Conservation (phyloP, 1,284 basidiomycete species). For the Fomitopsis palustris region DNA sequence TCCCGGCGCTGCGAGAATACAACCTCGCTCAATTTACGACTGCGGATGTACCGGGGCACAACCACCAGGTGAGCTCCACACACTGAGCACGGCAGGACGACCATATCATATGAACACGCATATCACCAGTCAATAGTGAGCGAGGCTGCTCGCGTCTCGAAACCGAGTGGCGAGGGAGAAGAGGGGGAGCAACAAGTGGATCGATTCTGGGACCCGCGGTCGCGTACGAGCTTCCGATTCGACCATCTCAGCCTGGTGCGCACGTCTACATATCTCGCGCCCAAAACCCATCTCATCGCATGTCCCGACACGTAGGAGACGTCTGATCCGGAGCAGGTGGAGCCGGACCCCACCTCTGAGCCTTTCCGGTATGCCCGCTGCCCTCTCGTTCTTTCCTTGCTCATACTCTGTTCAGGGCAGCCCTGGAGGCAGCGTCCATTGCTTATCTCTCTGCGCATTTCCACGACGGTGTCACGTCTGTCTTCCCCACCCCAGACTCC, state of each 20-base stretch:
- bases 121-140: constrained; percentile 68
- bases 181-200: constrained; percentile 44
- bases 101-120: background rate
- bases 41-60: constrained; percentile 73
- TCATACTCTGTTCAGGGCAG: constrained; percentile 41
- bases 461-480: constrained; percentile 66
- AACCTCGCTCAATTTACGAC: constrained; percentile 84
- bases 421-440: constrained; percentile 65
- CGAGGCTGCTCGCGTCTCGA: constrained; percentile 51
- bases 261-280: background rate
- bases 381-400: background rate
- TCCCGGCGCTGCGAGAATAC: constrained; percentile 77
- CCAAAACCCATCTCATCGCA: background rate
- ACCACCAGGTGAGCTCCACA: constrained; percentile 57
- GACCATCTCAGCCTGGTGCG: constrained; percentile 76
- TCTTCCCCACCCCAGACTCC: constrained; percentile 52
- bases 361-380: constrained; percentile 60
- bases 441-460: constrained; percentile 79
- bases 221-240: constrained; percentile 74
- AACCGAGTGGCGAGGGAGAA: constrained; percentile 15
- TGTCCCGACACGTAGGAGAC: constrained; percentile 53
- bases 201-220: constrained; percentile 79
- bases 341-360: constrained; percentile 65
- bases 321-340: constrained; percentile 62
- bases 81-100: background rate